Evolutionary conservation across 345 rosid species (phyloP).

Genomic region (Laguncularia racemosa): DNA sequence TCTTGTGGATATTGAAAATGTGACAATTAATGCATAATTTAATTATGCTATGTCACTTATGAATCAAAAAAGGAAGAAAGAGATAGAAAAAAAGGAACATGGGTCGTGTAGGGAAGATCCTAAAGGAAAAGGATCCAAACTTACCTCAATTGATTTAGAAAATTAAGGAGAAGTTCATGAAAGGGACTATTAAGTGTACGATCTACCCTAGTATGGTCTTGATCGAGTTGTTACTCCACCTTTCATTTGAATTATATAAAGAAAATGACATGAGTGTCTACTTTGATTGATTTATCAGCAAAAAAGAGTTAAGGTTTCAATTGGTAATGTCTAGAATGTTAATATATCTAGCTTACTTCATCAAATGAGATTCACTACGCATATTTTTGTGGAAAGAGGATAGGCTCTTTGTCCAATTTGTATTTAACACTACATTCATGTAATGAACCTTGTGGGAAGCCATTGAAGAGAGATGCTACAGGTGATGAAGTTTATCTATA

Average conservation of each 20-base stretch:
- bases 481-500: conserved; percentile 56
- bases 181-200: too few species aligned
- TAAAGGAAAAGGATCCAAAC: too few species aligned
- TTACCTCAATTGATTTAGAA: too few species aligned
- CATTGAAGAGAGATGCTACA: conserved; percentile 45
- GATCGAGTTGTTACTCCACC: too few species aligned
- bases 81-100: conserved; percentile 15
- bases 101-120: conserved; percentile 19
- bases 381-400: conserved; percentile 84
- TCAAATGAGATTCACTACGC: conserved; percentile 65
- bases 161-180: too few species aligned
- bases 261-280: too few species aligned
- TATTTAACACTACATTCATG: conserved; percentile 96
- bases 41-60: conserved; percentile 14
- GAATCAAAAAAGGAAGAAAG: conserved; percentile 37
- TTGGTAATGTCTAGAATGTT: conserved; percentile 97
- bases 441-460: conserved; percentile 94
- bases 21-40: too few species aligned
- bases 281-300: too few species aligned
- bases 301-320: conserved; percentile 79
- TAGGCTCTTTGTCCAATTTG: conserved; percentile 76
- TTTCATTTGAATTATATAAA: too few species aligned
- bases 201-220: too few species aligned
- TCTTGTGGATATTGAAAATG: too few species aligned
- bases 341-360: conserved; percentile 66